Evolutionary conservation across 768 basidiomycete genomes (phyloP).

Genomic region (Boletus speciosus): DNA sequence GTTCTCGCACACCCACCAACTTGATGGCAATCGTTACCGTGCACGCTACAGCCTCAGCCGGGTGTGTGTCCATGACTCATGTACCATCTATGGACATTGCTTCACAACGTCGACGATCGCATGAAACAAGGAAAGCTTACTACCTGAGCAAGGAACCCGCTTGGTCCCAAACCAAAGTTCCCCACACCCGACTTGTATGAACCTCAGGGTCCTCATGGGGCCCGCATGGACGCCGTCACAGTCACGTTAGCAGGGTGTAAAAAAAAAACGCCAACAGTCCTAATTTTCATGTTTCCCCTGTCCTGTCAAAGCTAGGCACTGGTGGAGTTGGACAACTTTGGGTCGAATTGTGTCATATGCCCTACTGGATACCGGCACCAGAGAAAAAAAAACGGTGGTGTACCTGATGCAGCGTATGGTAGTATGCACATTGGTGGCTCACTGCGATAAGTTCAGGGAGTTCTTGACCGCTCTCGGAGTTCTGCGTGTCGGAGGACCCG

Average conservation of each 20-base stretch:
- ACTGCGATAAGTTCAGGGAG: not conserved
- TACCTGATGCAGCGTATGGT: not conserved
- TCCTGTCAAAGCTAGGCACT: conserved; percentile 2
- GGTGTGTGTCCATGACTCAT: not conserved
- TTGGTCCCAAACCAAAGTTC: not conserved
- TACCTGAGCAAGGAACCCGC: not conserved
- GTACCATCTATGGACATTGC: not conserved
- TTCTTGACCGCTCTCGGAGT: conserved; percentile 1
- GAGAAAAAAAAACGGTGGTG: not conserved
- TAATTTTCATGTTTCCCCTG: not conserved
- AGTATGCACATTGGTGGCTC: not conserved
- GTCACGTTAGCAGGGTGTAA: conserved; percentile 17
- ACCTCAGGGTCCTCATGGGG: conserved; percentile 1
- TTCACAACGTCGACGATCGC: conserved; percentile 2
- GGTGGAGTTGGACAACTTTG: not conserved
- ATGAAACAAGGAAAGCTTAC: not conserved
- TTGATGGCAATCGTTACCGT: not conserved
- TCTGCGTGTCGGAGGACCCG: not conserved
- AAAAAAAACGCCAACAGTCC: not conserved
- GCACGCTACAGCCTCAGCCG: not conserved
- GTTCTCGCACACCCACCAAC: not conserved
- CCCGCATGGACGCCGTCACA: conserved; percentile 1
- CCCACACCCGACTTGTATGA: not conserved
- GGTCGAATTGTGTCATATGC: conserved; percentile 1
- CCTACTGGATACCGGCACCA: not conserved